Conservation (phyloP, 371 early-diverging fungal species). For the Rhizopus arrhizus region DNA sequence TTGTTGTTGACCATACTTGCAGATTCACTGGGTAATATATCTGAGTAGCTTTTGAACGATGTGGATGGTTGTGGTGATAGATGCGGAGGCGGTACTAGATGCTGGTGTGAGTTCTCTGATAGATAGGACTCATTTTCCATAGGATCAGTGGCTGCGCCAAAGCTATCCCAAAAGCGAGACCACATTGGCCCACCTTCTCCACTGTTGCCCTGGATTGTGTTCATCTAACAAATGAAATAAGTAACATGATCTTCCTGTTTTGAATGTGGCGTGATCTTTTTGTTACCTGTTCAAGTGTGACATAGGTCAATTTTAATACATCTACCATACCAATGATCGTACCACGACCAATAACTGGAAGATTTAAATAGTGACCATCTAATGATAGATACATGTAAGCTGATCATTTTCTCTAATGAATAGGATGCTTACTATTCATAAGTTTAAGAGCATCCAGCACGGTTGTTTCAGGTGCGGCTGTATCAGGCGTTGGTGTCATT, state of each 20-base stretch:
- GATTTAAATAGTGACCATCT: constrained; percentile 82
- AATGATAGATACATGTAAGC: background rate
- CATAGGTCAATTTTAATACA: constrained; percentile 87
- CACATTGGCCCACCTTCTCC: constrained; percentile 45
- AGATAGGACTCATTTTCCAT: constrained; percentile 46
- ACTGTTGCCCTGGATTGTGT: background rate
- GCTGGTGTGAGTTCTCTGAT: constrained; percentile 31
- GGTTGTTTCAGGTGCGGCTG: constrained; percentile 74
- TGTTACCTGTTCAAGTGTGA: constrained; percentile 62
- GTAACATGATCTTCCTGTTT: background rate
- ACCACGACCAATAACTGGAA: constrained; percentile 87
- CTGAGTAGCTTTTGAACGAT: constrained; percentile 45
- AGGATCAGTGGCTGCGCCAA: constrained; percentile 45
- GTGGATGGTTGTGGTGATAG: constrained; percentile 46
- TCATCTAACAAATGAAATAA: background rate
- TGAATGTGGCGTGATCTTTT: constrained; percentile 25
- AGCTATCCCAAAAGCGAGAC: constrained; percentile 53
- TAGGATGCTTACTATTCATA: constrained; percentile 70
- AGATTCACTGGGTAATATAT: constrained; percentile 50
- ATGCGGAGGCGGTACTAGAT: constrained; percentile 7
- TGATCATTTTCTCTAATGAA: background rate
- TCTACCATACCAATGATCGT: constrained; percentile 87
- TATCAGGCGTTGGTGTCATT: constrained; percentile 96
- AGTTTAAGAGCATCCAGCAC: constrained; percentile 90
- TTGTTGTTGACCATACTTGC: constrained; percentile 49